Conservation (phyloP, 1,284 basidiomycete genomes). For the Testicularia cyperi region DNA sequence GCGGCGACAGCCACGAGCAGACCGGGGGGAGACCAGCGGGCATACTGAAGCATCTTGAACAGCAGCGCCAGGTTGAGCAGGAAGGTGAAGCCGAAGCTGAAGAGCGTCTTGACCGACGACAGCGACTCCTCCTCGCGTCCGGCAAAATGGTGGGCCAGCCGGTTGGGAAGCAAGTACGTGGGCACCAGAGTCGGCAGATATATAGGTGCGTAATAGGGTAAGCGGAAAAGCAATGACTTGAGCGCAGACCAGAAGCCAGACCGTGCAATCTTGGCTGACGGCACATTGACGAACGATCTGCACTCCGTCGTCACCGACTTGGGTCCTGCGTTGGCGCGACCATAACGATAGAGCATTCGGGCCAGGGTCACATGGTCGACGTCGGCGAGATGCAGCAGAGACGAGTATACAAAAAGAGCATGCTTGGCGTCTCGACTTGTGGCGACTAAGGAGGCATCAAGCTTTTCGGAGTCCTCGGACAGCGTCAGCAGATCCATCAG, state of each 20-base stretch:
- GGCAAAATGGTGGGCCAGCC: slow-evolving; percentile 26
- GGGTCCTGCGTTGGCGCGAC: not conserved
- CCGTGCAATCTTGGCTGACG: not conserved
- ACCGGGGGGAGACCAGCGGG: slow-evolving; percentile 17
- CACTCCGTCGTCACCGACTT: too few species aligned
- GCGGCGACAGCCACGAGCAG: slow-evolving; percentile 20
- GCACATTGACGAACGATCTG: not conserved
- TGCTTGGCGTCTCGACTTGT: slow-evolving; percentile 4
- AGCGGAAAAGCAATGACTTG: slow-evolving; percentile 6
- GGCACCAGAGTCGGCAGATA: slow-evolving; percentile 20
- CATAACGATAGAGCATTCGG: not conserved
- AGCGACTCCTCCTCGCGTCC: slow-evolving; percentile 28
- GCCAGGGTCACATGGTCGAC: slow-evolving; percentile 12
- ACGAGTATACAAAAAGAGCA: slow-evolving; percentile 17
- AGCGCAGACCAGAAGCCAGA: not conserved
- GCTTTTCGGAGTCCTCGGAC: not conserved
- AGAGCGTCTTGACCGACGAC: slow-evolving; percentile 23
- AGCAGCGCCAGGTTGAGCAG: slow-evolving; percentile 9
- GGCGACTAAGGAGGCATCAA: not conserved
- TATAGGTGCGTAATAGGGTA: slow-evolving; percentile 18
- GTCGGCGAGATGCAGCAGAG: slow-evolving; percentile 10
- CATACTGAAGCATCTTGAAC: slow-evolving; percentile 14
- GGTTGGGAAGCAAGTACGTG: slow-evolving; percentile 18
- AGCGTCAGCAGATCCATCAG: slow-evolving; percentile 15
- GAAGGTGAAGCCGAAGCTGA: slow-evolving; percentile 19